These are phyloP conservation scores for Viola odorata DNA, from an alignment of 345 rosid species.

Conservation along the genomic window DNA sequence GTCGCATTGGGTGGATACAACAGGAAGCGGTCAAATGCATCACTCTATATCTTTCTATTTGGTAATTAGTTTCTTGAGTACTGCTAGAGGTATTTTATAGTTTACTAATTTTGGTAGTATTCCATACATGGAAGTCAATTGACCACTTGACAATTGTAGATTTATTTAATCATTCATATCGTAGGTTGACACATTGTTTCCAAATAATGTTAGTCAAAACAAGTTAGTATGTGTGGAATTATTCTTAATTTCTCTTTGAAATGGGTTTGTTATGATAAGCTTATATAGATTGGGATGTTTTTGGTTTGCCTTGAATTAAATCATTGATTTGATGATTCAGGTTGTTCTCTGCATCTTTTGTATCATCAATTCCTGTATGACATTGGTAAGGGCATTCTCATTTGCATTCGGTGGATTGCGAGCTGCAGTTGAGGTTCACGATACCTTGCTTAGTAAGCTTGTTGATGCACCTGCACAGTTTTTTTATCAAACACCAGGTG, in stretches of 20 bases:
- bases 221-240: no score
- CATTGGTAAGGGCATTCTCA: slow-evolving; percentile 86
- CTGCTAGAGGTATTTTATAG: no score
- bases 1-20: slow-evolving; percentile 81
- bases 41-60: slow-evolving; percentile 70
- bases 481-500: slow-evolving; percentile 94
- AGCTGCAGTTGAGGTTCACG: slow-evolving; percentile 73
- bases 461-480: slow-evolving; percentile 72
- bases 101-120: no score
- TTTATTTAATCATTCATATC: no score
- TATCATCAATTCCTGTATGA: slow-evolving; percentile 55
- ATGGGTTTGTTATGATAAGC: no score
- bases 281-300: no score
- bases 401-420: slow-evolving; percentile 88
- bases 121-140: no score
- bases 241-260: no score
- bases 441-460: slow-evolving; percentile 55
- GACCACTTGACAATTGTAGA: no score
- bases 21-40: slow-evolving; percentile 39
- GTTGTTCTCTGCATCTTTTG: slow-evolving; percentile 71
- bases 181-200: no score
- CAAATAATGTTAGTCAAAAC: no score
- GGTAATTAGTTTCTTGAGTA: slow-evolving; percentile 41
- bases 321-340: slow-evolving; percentile 32
- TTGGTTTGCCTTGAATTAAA: no score